Percentiles rank a stretch among this genome's conserved stretches.
phyloP scores from a whole-genome alignment of 1,284 basidiomycete species.

The Ustilago trichophora region DNA sequence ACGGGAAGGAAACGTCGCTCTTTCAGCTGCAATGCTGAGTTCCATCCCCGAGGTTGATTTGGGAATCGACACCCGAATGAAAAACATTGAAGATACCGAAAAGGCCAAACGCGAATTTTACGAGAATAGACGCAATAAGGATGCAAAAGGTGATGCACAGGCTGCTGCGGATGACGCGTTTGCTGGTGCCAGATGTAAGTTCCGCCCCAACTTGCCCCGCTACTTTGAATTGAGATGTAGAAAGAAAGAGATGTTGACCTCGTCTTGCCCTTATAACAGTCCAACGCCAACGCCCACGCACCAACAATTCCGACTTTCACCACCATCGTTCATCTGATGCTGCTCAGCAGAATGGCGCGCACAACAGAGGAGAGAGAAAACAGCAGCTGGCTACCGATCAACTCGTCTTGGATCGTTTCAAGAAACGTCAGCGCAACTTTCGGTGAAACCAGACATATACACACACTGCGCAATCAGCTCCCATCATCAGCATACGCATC shows the following conservation, averaged over 20 bases:
- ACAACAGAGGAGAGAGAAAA: constrained; percentile 70
- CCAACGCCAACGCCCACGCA: not conserved
- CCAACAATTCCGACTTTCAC: constrained; percentile 1
- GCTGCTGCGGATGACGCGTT: constrained; percentile 77
- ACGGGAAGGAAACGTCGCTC: constrained; percentile 91
- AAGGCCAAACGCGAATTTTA: constrained; percentile 86
- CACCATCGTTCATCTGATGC: not conserved
- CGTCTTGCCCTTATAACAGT: no score
- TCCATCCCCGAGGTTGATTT: constrained; percentile 94
- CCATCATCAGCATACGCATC: no score
- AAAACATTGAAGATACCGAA: constrained; percentile 96
- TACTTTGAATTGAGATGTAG: no score
- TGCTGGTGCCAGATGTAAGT: constrained; percentile 81
- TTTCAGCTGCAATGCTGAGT: constrained; percentile 90
- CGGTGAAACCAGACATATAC: constrained; percentile 2
- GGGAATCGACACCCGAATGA: constrained; percentile 90
- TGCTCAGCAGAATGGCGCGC: not conserved
- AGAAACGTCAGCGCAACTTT: constrained; percentile 35
- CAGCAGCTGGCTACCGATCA: constrained; percentile 91
- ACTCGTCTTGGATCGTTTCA: constrained; percentile 73
- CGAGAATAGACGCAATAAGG: constrained; percentile 74
- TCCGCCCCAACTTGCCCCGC: no score
- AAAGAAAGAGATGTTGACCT: no score
- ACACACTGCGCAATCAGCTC: no score
- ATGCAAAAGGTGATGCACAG: constrained; percentile 70